These are phyloP conservation scores for Fusarium sp. DNA, from an alignment of 2,329 filamentous ascomycete species.

Conservation along the genomic window DNA sequence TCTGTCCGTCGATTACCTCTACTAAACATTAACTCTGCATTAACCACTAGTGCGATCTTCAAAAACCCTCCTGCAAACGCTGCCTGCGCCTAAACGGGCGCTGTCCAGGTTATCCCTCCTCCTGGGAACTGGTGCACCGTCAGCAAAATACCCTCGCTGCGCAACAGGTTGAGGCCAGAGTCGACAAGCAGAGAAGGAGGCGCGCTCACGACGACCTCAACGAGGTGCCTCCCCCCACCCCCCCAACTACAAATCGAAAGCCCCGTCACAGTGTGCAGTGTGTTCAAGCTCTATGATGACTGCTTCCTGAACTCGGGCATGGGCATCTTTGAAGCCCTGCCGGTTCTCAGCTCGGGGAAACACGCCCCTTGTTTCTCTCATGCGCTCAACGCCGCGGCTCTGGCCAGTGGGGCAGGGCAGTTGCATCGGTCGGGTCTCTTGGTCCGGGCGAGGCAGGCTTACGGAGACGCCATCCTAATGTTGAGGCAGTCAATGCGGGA, in stretches of 20 bases:
- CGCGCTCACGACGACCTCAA: neutral
- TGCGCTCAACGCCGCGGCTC: neutral
- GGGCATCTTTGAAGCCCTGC: neutral
- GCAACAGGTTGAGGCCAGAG: neutral
- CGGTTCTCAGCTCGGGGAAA: neutral
- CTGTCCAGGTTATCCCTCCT: neutral
- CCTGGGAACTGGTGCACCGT: neutral
- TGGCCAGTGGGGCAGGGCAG: neutral
- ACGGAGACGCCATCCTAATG: neutral
- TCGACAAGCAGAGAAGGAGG: neutral
- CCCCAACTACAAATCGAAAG: neutral
- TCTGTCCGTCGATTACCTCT: neutral
- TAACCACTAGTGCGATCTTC: neutral
- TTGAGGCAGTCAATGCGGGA: neutral
- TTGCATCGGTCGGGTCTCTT: neutral
- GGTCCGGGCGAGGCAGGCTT: neutral
- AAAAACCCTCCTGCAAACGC: neutral
- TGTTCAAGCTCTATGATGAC: neutral
- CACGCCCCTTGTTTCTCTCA: neutral
- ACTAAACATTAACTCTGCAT: neutral
- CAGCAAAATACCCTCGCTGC: neutral
- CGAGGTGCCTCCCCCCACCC: neutral
- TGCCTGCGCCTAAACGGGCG: neutral
- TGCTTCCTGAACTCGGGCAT: neutral
- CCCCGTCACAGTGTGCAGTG: neutral